These are phyloP conservation scores for Boletellus deceptivus DNA, from an alignment of 1,284 basidiomycete genomes.

Conservation along the genomic window DNA sequence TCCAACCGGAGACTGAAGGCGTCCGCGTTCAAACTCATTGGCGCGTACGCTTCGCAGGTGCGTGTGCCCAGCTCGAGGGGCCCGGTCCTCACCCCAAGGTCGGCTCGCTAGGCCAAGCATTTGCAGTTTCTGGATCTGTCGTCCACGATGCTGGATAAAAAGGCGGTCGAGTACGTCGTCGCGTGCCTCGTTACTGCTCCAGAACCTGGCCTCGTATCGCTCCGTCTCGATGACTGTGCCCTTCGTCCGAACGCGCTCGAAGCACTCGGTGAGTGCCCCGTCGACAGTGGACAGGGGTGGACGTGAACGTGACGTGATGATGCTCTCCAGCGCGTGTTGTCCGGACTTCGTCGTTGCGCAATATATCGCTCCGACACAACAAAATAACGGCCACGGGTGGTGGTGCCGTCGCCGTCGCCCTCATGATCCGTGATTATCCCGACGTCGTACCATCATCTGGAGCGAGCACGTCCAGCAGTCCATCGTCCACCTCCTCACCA, in stretches of 20 bases:
- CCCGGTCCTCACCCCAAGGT: constrained; percentile 2
- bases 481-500: constrained; percentile 19
- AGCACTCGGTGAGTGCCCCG: constrained; percentile 60
- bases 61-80: not conserved
- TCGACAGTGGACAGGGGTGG: not conserved
- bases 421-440: constrained; percentile 94
- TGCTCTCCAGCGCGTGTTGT: constrained; percentile 65
- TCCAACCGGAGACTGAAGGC: constrained; percentile 82
- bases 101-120: constrained; percentile 54
- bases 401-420: constrained; percentile 86
- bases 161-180: constrained; percentile 79
- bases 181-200: constrained; percentile 60
- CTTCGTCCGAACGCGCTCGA: constrained; percentile 74
- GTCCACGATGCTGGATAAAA: constrained; percentile 84
- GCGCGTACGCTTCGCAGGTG: constrained; percentile 63
- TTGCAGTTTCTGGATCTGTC: constrained; percentile 88
- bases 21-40: constrained; percentile 78
- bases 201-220: constrained; percentile 63
- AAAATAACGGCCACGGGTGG: constrained; percentile 79
- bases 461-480: not conserved
- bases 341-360: constrained; percentile 77
- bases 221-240: constrained; percentile 81
- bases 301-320: constrained; percentile 1
- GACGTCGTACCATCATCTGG: constrained; percentile 54
- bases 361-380: constrained; percentile 87